These are phyloP conservation scores for Leccinum olivaceopallidum DNA, from an alignment of 768 basidiomycete species.

Conservation along the genomic window DNA sequence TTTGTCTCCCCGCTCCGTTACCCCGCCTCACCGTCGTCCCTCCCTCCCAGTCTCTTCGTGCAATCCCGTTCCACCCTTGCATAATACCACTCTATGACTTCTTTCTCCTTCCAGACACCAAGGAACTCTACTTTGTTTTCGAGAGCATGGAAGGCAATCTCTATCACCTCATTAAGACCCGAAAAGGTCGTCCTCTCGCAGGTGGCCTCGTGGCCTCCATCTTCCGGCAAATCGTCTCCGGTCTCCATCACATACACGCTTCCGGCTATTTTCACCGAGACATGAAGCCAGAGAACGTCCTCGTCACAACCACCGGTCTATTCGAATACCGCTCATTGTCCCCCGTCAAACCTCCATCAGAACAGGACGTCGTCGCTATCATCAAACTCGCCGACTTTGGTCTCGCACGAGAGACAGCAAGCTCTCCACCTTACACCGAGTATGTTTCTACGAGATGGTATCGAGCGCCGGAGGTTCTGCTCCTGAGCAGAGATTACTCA, in stretches of 20 bases:
- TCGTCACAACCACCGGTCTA: constrained; percentile 96
- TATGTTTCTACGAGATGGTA: constrained; percentile 99
- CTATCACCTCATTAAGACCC: constrained; percentile 97
- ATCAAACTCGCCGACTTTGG: constrained; percentile 99
- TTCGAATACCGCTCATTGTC: constrained; percentile 86
- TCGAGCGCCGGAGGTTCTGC: constrained; percentile 94
- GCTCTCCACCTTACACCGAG: constrained; percentile 94
- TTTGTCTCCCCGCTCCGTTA: constrained; percentile 15
- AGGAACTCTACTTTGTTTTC: constrained; percentile 99
- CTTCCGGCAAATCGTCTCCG: constrained; percentile 88
- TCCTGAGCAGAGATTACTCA: constrained; percentile 90
- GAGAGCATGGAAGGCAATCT: constrained; percentile 99
- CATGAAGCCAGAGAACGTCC: constrained; percentile 99
- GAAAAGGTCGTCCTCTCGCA: constrained; percentile 94
- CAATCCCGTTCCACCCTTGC: constrained; percentile 93
- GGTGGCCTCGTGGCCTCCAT: constrained; percentile 95
- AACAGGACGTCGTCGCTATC: constrained; percentile 94
- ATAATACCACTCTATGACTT: constrained; percentile 99
- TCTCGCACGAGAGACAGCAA: constrained; percentile 86
- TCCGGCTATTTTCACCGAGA: constrained; percentile 98
- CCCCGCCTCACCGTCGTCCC: constrained; percentile 15
- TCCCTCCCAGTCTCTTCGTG: constrained; percentile 78
- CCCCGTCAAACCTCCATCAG: constrained; percentile 66
- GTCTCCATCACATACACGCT: constrained; percentile 89
- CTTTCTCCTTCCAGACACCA: constrained; percentile 93